Base-by-base conservation (phyloP, 2,329 filamentous ascomycete genomes). In the Tetracladium maxilliforme region DNA sequence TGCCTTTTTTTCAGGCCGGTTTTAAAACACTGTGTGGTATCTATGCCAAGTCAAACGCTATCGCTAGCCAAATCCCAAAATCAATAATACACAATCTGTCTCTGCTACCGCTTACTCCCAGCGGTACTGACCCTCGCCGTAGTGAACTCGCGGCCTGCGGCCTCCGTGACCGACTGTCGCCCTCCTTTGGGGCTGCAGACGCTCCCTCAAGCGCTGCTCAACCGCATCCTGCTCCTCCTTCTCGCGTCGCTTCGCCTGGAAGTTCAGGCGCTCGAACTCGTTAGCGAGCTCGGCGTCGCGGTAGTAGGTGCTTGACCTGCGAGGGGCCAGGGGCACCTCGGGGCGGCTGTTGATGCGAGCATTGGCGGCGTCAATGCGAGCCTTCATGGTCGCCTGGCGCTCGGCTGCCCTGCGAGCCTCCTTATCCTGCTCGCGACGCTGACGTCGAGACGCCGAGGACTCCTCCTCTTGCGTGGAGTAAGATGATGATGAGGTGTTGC, bases 91-190 rank as follows among this genome's bases (percentile, higher is more conserved):
- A n/a, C n/a, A n/a, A n/a, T n/a, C n/a, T n/a, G n/a, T n/a, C n/a
- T n/a, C n/a, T n/a, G n/a, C n/a, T n/a, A n/a, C n/a, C n/a, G n/a
- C n/a, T 38, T 31, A 42, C 23, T 41, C 40, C 32, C 33, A 44
- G 14, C 40, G 24, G 33, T 43, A 44, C 19, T 40, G 31, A 9
- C 39, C 39, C 33, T 43, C 35, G 21, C 39, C 38, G 27, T 43
- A 44, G n/a, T 40, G 22, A 21, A 43, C 37, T 20, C 39, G 23
- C 21, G 36, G 33, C 25, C 39, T 29, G 19, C 39, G 22, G 12
- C 29, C 25, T 11, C 35, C 39, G 12, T 35, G 34, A 3, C 40
- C 39, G 14, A 39, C 39, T 14, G 30, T 36, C 13, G 30, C 35
- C n/a, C 36, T 22, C 20, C 29, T 21, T 18, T 30, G 31, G 6